Evolutionary conservation across 768 basidiomycete species (phyloP), one percentile per base, ranked within the genome.

Genomic region (Trametes cingulata): DNA sequence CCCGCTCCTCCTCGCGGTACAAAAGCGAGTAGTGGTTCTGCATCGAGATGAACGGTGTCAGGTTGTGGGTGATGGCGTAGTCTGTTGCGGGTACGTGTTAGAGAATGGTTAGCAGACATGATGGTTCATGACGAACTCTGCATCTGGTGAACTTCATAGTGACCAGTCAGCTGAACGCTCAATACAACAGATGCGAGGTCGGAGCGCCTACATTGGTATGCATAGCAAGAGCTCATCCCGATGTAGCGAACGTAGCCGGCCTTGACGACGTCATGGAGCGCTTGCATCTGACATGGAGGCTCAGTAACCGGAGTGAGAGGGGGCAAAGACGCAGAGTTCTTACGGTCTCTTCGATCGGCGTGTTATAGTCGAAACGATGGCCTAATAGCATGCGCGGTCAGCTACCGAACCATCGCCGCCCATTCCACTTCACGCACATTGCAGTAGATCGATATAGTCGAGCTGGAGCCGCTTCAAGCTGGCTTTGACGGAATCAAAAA

Each of bases 371-470:
- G 53, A 52, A 52, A 14, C 53, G 45, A 39, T 58, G 41, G 51
- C 49, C 35, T 47, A 10, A 5, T 5, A 19, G 35, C 29, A 48
- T n/a, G n/a, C 35, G 10, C 8, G 9, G 27, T 58, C 41, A 52
- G 19, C 43, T 6, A n/a, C 22, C 10, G 53, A 14, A 33, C 1
- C 17, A 24, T 47, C 46, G 22, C 4, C 24, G 46, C 46, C 2
- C 6, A 37, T 8, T n/a, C n/a, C n/a, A n/a, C n/a, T n/a, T n/a
- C 25, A 56, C 77, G 61, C 65, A 79, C 87, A 88, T 75, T 91
- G 90, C 8, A 91, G 73, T 1, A 91, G 73, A 67, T 92, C 91
- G 66, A 93, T 78, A 62, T 91, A 90, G 52, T 92, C 90, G 25
- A 90, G 71, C 46, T 90, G 86, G 2, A 93, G 77, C 17, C 90